phyloP scores from a whole-genome alignment of 129 eudicot species.

The Lactuca sativa region DNA sequence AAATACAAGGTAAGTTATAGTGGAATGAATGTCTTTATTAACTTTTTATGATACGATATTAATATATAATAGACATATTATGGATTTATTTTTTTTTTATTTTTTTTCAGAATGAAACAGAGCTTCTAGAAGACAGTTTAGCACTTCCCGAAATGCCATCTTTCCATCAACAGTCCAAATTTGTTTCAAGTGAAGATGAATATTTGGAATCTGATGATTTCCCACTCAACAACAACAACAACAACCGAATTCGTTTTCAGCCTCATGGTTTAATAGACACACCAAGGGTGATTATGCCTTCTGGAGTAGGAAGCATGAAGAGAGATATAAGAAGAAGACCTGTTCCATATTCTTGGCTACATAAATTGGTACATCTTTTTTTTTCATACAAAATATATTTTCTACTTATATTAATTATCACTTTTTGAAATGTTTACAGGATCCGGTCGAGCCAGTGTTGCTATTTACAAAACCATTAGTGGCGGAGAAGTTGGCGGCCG shows the following conservation, averaged over 20 bases:
- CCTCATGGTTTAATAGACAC: slow-evolving; percentile 43
- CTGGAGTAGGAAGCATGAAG: slow-evolving; percentile 42
- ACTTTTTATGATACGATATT: too few species aligned
- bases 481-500: slow-evolving; percentile 75
- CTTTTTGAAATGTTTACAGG: slow-evolving; percentile 44
- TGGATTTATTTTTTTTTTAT: not conserved
- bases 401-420: too few species aligned
- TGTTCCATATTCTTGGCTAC: slow-evolving; percentile 64
- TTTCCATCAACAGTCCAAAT: slow-evolving; percentile 49
- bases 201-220: slow-evolving; percentile 75
- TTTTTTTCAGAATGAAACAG: slow-evolving; percentile 64
- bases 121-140: slow-evolving; percentile 83
- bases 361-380: slow-evolving; percentile 58
- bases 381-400: not conserved
- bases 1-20: slow-evolving; percentile 59
- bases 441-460: slow-evolving; percentile 81
- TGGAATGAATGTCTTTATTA: not conserved
- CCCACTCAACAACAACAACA: slow-evolving; percentile 23
- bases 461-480: slow-evolving; percentile 77
- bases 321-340: slow-evolving; percentile 54
- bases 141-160: slow-evolving; percentile 65
- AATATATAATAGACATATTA: not conserved
- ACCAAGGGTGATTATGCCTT: slow-evolving; percentile 36
- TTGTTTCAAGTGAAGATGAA: slow-evolving; percentile 86
- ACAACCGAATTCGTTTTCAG: slow-evolving; percentile 41